Percentiles rank a stretch among this genome's conserved stretches.
phyloP scores from a whole-genome alignment of 1,284 basidiomycete genomes.

The Anthracocystis setariae region DNA sequence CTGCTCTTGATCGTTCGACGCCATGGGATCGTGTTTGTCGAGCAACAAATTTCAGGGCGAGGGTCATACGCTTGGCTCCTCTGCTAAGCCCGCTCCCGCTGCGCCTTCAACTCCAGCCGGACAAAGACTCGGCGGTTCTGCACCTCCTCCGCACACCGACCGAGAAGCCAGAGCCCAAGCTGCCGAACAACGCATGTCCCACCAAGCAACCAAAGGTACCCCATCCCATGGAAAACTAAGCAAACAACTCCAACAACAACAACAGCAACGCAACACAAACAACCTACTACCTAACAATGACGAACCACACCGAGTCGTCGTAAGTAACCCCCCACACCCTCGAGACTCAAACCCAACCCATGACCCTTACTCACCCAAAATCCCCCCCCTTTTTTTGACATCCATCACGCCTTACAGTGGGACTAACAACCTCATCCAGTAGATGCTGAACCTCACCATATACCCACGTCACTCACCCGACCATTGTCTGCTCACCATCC shows the following conservation, averaged over 20 bases:
- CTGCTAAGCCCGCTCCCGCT: slow-evolving; percentile 1
- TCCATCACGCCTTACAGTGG: not conserved
- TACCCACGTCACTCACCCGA: not conserved
- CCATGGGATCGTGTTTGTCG: slow-evolving; percentile 39
- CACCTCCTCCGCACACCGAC: slow-evolving; percentile 12
- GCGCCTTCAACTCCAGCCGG: slow-evolving; percentile 2
- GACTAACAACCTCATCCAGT: not conserved
- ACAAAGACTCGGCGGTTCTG: slow-evolving; percentile 13
- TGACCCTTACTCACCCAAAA: no score
- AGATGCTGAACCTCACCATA: not conserved
- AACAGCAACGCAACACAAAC: slow-evolving; percentile 14
- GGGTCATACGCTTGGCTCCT: slow-evolving; percentile 19
- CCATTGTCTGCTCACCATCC: not conserved
- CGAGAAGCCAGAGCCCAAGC: slow-evolving; percentile 38
- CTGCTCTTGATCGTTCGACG: not conserved
- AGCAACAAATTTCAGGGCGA: slow-evolving; percentile 28
- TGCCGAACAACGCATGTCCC: slow-evolving; percentile 27
- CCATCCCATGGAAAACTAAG: slow-evolving; percentile 31
- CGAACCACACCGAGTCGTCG: slow-evolving; percentile 29
- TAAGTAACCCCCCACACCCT: slow-evolving; percentile 24
- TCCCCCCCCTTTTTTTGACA: not conserved
- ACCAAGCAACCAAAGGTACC: slow-evolving; percentile 28
- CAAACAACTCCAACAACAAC: slow-evolving; percentile 24
- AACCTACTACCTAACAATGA: slow-evolving; percentile 9
- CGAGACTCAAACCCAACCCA: no score